Conservation (phyloP, 2,329 filamentous ascomycete species). For the Sporothrix euskadiensis region DNA sequence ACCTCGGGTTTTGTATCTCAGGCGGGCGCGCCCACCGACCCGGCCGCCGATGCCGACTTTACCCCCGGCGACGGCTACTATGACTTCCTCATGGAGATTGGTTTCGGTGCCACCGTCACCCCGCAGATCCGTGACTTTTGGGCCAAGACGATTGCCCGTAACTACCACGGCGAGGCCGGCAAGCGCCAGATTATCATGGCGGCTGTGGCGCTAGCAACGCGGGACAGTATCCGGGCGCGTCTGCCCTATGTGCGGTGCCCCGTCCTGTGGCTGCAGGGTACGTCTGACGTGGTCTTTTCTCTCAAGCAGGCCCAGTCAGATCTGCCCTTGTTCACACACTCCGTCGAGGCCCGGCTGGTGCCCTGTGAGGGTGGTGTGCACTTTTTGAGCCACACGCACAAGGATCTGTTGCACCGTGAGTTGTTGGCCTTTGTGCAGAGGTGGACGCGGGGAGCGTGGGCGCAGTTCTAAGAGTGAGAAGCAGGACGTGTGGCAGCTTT, state of each 20-base stretch:
- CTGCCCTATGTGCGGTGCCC: slow-evolving; percentile 50
- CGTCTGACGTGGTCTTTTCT: slow-evolving; percentile 46
- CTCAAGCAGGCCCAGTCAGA: slow-evolving; percentile 45
- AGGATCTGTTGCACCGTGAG: slow-evolving; percentile 46
- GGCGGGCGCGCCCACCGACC: slow-evolving; percentile 41
- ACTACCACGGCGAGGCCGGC: slow-evolving; percentile 50
- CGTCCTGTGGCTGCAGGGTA: slow-evolving; percentile 55
- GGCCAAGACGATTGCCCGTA: slow-evolving; percentile 44
- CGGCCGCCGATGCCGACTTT: slow-evolving; percentile 45
- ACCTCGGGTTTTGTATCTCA: slow-evolving; percentile 43
- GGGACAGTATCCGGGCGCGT: slow-evolving; percentile 48
- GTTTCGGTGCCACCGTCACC: slow-evolving; percentile 43
- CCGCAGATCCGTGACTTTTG: slow-evolving; percentile 44
- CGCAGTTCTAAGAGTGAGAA: background rate
- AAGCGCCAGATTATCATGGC: slow-evolving; percentile 48
- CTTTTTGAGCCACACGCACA: slow-evolving; percentile 49
- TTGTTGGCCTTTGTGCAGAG: slow-evolving; percentile 39
- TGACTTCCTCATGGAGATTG: slow-evolving; percentile 45
- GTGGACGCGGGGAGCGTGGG: slow-evolving; percentile 16
- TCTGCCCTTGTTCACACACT: slow-evolving; percentile 49
- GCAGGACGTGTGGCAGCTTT: background rate
- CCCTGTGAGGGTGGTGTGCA: slow-evolving; percentile 47
- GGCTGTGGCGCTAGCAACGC: slow-evolving; percentile 44
- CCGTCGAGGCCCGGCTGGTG: slow-evolving; percentile 45
- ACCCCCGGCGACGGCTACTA: slow-evolving; percentile 47